Conservation (phyloP, 225 moss, liverwort and hornwort genomes). For the Neckera pumila region DNA sequence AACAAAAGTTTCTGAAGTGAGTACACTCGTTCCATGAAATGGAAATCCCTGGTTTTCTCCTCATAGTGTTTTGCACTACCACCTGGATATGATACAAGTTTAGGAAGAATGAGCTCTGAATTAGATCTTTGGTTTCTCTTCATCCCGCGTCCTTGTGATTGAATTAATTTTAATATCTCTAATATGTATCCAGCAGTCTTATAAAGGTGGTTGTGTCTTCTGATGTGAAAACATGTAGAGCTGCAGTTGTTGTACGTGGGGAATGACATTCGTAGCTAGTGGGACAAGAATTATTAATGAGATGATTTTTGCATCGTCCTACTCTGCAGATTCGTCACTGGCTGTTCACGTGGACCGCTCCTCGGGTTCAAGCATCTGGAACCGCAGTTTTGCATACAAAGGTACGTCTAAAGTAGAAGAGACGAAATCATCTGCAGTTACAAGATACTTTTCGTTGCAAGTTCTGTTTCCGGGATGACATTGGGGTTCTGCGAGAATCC, state of each 20-base stretch:
- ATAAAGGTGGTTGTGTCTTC: neutral
- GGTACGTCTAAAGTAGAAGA: conserved; percentile 19
- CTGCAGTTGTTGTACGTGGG: neutral
- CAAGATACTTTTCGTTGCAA: neutral
- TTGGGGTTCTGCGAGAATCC: neutral
- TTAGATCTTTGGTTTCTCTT: neutral
- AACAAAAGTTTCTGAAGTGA: conserved; percentile 95
- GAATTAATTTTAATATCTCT: neutral
- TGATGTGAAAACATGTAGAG: neutral
- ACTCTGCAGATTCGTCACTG: conserved; percentile 88
- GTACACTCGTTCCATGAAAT: neutral
- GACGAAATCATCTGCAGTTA: neutral
- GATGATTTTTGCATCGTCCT: neutral
- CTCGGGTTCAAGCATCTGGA: conserved; percentile 96
- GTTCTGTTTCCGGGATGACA: neutral
- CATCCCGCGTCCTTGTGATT: neutral
- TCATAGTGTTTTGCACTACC: neutral
- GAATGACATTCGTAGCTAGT: neutral
- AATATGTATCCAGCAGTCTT: neutral
- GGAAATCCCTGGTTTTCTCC: neutral
- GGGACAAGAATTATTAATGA: neutral
- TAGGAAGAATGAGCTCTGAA: neutral
- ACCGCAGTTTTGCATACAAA: conserved; percentile 97
- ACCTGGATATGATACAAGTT: neutral
- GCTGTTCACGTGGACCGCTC: conserved; percentile 95